Percentiles rank a stretch among this genome's conserved stretches.
phyloP scores from a whole-genome alignment of 2,329 filamentous ascomycete genomes.

The Sclerotinia borealis region DNA sequence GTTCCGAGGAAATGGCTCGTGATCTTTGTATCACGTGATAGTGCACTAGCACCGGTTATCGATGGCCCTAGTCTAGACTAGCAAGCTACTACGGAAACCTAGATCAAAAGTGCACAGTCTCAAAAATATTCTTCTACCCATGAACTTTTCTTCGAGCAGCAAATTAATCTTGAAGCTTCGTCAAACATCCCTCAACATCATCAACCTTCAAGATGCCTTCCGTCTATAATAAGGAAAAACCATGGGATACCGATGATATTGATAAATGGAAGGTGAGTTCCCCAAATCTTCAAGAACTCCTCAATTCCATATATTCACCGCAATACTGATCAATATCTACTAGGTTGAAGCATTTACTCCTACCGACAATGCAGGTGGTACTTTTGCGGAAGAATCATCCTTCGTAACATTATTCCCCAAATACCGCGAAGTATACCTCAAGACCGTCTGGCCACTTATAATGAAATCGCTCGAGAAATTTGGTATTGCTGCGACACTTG shows the following conservation, averaged over 20 bases:
- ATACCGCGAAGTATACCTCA: conserved; percentile 91
- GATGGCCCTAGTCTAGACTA: background rate
- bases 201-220: conserved; percentile 61
- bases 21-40: fast-evolving
- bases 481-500: conserved; percentile 85
- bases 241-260: conserved; percentile 94
- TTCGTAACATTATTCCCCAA: conserved; percentile 88
- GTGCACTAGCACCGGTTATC: fast-evolving
- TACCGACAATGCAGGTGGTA: conserved; percentile 77
- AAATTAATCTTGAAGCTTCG: conserved; percentile 4
- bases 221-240: conserved; percentile 82
- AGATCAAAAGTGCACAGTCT: background rate
- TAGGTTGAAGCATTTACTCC: conserved; percentile 77
- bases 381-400: conserved; percentile 87
- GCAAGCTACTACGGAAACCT: conserved; percentile 2
- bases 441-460: conserved; percentile 87
- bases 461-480: conserved; percentile 80
- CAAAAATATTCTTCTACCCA: conserved; percentile 11
- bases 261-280: conserved; percentile 80
- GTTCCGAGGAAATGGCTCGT: background rate
- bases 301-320: background rate
- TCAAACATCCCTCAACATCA: conserved; percentile 17
- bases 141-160: conserved; percentile 15
- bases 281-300: background rate
- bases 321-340: conserved; percentile 13